Evolutionary conservation across 257 asterid species (phyloP).

Genomic region (Pogostemon cablin): DNA sequence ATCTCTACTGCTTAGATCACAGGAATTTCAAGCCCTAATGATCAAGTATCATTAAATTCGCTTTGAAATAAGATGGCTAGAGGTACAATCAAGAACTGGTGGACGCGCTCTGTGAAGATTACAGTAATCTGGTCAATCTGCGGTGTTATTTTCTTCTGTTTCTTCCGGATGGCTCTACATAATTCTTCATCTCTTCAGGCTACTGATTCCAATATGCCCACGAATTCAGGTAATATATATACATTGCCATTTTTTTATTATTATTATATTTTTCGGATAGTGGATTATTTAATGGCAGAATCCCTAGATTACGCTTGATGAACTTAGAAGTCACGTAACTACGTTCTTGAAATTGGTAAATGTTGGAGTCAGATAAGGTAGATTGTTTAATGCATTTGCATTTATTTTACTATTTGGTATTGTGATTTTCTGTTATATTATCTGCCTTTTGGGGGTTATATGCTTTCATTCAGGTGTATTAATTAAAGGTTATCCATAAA

Average conservation of each 20-base stretch:
- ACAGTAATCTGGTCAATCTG: constrained; percentile 61
- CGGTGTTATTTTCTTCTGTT: constrained; percentile 50
- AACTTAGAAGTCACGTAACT: neutral
- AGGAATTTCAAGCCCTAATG: neutral
- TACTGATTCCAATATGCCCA: constrained; percentile 19
- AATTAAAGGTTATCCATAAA: neutral
- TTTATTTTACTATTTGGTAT: neutral
- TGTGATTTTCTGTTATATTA: neutral
- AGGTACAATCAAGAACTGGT: constrained; percentile 42
- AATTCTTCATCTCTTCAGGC: constrained; percentile 45
- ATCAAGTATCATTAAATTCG: constrained; percentile 2
- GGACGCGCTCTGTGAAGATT: constrained; percentile 46
- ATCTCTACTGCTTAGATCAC: neutral
- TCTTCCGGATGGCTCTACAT: constrained; percentile 55
- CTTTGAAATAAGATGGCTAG: constrained; percentile 35
- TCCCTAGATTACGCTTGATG: constrained; percentile 9
- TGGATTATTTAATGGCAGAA: constrained; percentile 19
- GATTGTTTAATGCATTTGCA: neutral
- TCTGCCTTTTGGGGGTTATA: neutral
- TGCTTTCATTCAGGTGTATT: neutral
- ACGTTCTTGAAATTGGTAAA: constrained; percentile 4
- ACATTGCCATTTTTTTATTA: neutral
- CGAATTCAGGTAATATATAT: constrained; percentile 34
- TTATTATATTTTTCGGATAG: neutral
- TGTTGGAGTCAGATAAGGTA: neutral